phyloP scores from a whole-genome alignment of 1,284 basidiomycete genomes.

The Bjerkandera adusta region DNA sequence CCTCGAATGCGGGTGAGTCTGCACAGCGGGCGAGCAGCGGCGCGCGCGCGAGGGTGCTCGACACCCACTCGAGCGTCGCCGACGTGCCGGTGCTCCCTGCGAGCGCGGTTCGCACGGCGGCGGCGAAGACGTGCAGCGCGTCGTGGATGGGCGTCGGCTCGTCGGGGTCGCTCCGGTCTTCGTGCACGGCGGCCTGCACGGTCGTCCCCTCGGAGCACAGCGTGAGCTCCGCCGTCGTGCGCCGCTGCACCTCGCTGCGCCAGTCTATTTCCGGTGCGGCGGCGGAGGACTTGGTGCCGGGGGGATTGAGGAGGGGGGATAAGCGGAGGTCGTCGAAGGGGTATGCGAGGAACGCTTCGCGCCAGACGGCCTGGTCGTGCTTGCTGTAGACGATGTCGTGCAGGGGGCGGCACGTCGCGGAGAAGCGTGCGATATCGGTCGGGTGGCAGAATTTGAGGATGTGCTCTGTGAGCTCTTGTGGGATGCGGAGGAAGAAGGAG shows the following conservation, averaged over 20 bases:
- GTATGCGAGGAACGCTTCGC: slow-evolving; percentile 50
- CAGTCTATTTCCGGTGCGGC: slow-evolving; percentile 26
- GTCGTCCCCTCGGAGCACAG: slow-evolving; percentile 10
- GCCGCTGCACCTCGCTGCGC: slow-evolving; percentile 30
- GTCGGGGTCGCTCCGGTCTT: slow-evolving; percentile 35
- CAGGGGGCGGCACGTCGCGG: slow-evolving; percentile 48
- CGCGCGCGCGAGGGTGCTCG: too few relatives aligned
- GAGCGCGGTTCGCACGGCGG: too few relatives aligned
- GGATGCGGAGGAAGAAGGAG: slow-evolving; percentile 32
- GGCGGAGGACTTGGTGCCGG: slow-evolving; percentile 20
- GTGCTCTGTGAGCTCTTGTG: slow-evolving; percentile 55
- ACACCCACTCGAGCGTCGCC: too few relatives aligned
- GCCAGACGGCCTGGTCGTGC: slow-evolving; percentile 61
- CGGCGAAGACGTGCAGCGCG: too few relatives aligned
- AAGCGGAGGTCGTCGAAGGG: slow-evolving; percentile 61
- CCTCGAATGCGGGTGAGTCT: slow-evolving; percentile 14
- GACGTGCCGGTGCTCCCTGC: too few relatives aligned
- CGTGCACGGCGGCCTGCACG: not conserved
- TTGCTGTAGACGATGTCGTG: slow-evolving; percentile 45
- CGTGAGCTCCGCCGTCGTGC: slow-evolving; percentile 28
- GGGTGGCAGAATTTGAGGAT: slow-evolving; percentile 53
- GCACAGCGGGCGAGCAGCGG: slow-evolving; percentile 39
- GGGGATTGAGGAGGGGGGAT: slow-evolving; percentile 17
- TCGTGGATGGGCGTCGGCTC: too few relatives aligned
- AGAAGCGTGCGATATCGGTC: slow-evolving; percentile 51